Evolutionary conservation across 75 land plant genomes (phyloP).

Genomic region (Chamaecyparis obtusa): DNA sequence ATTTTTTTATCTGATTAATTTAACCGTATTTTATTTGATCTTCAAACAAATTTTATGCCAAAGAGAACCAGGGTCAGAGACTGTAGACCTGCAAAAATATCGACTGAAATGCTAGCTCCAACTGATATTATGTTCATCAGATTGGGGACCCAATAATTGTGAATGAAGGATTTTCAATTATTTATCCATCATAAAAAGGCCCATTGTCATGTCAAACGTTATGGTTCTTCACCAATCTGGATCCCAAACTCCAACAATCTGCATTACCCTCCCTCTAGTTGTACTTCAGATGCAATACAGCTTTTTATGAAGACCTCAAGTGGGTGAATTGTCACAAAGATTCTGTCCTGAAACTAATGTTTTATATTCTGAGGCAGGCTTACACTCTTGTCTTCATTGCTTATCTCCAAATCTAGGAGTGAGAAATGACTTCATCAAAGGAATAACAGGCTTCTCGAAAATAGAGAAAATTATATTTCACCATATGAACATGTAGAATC

Average conservation of each 20-base stretch:
- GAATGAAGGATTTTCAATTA: background rate
- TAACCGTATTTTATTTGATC: background rate
- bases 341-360: background rate
- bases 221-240: background rate
- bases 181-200: background rate
- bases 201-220: background rate
- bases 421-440: background rate
- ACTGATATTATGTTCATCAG: too few species aligned
- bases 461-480: background rate
- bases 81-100: background rate
- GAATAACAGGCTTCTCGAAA: background rate
- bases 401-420: background rate
- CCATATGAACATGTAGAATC: background rate
- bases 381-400: background rate
- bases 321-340: background rate
- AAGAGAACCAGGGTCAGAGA: background rate
- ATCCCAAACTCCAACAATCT: too few species aligned
- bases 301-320: background rate
- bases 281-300: background rate
- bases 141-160: background rate
- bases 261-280: background rate
- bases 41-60: background rate
- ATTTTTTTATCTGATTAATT: background rate
- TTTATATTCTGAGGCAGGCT: background rate
- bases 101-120: background rate